phyloP scores from a whole-genome alignment of 2,329 filamentous ascomycete genomes.

The Diaporthe eres region DNA sequence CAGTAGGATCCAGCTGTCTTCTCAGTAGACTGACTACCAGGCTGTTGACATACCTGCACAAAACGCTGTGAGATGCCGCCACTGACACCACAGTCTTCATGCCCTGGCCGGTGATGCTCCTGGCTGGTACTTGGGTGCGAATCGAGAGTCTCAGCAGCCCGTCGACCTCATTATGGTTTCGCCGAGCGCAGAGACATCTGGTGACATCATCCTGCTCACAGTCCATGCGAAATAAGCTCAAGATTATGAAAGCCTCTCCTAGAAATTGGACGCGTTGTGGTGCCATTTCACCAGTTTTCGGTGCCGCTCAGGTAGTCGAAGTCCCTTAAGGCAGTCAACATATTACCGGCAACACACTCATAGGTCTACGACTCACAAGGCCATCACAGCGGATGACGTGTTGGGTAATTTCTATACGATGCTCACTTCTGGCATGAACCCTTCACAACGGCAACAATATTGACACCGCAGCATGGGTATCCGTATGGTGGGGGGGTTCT shows the following conservation, averaged over 20 bases:
- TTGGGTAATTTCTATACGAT: neutral
- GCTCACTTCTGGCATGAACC: neutral
- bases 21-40: neutral
- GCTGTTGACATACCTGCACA: neutral
- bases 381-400: slow-evolving; percentile 11
- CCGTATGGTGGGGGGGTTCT: neutral
- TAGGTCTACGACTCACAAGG: neutral
- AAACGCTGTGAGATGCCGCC: no score
- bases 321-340: neutral
- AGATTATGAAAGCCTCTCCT: neutral
- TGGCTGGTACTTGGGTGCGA: neutral
- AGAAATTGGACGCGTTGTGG: neutral
- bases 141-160: neutral
- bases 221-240: neutral
- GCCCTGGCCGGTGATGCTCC: neutral
- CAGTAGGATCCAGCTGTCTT: neutral
- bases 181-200: neutral
- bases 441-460: neutral
- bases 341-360: neutral
- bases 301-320: neutral
- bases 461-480: neutral
- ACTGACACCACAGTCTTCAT: neutral
- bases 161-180: neutral
- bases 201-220: slow-evolving; percentile 11
- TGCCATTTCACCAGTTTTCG: neutral